phyloP scores from a whole-genome alignment of 345 rosid species.

The Salix viminalis region DNA sequence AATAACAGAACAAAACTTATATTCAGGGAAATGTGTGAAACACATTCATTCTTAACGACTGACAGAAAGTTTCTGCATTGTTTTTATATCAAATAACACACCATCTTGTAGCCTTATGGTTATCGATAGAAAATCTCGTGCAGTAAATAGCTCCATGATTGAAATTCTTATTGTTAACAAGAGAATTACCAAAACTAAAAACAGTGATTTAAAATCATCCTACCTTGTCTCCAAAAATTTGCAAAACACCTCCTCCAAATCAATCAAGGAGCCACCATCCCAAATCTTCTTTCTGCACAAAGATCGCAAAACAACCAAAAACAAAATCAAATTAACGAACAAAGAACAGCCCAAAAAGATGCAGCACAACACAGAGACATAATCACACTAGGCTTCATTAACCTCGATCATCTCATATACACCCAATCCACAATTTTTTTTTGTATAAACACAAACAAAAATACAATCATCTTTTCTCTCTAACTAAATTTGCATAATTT shows the following conservation, averaged over 20 bases:
- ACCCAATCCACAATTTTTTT: background rate
- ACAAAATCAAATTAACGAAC: background rate
- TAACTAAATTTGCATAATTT: background rate
- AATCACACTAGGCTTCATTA: background rate
- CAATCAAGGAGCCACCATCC: conserved; percentile 25
- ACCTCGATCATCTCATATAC: background rate
- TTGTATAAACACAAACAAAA: background rate
- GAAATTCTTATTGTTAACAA: background rate
- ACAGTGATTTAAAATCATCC: background rate
- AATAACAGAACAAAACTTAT: background rate
- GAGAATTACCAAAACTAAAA: background rate
- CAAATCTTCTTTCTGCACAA: conserved; percentile 50
- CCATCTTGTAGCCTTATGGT: background rate
- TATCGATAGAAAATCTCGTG: background rate
- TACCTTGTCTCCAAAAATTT: conserved; percentile 49
- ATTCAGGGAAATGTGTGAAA: background rate
- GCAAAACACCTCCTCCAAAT: conserved; percentile 56
- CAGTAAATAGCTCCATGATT: background rate
- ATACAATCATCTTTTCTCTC: background rate
- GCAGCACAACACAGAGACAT: background rate
- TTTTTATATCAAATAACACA: background rate
- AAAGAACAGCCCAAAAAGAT: background rate
- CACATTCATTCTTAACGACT: background rate
- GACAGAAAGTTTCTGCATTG: background rate
- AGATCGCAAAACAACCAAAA: background rate